These are phyloP conservation scores for Aspergillus affinis DNA, from an alignment of 495 filamentous ascomycete genomes.

Conservation along the genomic window DNA sequence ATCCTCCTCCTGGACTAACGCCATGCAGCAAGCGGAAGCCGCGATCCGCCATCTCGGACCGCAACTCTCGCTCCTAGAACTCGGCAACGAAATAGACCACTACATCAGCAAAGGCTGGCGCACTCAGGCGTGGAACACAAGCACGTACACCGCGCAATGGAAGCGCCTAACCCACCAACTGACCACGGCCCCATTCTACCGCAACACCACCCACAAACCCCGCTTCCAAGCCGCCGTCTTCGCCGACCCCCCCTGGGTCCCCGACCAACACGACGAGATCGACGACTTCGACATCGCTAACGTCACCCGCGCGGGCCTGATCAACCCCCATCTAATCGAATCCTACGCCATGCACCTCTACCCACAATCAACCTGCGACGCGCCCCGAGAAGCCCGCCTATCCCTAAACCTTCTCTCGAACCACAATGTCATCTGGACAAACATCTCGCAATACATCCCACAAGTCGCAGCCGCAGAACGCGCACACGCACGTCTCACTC, in stretches of 20 bases:
- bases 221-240: slow-evolving; percentile 13
- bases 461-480: slow-evolving; percentile 26
- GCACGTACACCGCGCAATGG: slow-evolving; percentile 10
- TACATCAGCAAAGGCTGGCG: slow-evolving; percentile 14
- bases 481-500: slow-evolving; percentile 28
- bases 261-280: slow-evolving; percentile 12
- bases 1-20: slow-evolving; percentile 3
- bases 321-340: slow-evolving; percentile 6
- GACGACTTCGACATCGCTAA: slow-evolving; percentile 15
- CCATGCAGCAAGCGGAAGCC: slow-evolving; percentile 7
- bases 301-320: slow-evolving; percentile 9
- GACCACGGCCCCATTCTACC: slow-evolving; percentile 6
- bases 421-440: slow-evolving; percentile 12
- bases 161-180: slow-evolving; percentile 9
- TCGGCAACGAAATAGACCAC: slow-evolving; percentile 15
- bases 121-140: background rate
- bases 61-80: slow-evolving; percentile 7
- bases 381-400: slow-evolving; percentile 1
- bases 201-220: slow-evolving; percentile 3
- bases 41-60: slow-evolving; percentile 7
- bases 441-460: slow-evolving; percentile 28
- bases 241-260: slow-evolving; percentile 9
- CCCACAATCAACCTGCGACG: slow-evolving; percentile 14
- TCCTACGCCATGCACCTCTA: slow-evolving; percentile 13
- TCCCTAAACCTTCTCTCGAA: slow-evolving; percentile 8